Base-by-base conservation (phyloP, 768 basidiomycete genomes). In the Lentinula sp. region DNA sequence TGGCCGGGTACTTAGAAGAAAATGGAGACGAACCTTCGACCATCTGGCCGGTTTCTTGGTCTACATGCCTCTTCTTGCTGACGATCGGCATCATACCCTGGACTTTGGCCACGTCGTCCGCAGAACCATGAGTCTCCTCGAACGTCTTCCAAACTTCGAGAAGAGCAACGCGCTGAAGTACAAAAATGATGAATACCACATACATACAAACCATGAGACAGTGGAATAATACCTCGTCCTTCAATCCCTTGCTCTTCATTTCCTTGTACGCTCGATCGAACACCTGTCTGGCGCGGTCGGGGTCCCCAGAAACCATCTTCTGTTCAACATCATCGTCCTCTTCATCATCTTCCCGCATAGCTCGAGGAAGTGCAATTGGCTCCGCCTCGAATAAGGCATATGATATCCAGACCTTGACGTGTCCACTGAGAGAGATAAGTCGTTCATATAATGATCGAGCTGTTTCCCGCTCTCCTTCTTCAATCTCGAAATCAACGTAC, bases 391-490 rank as follows among this genome's bases (percentile, higher is more conserved):
- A 97, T 66, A 90, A 81, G 0, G 96, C 96, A 72, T 89, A 98
- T 57, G 94, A 87, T 59, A 97, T 92, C 94, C 95, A 98, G 18
- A 96, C 94, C 75, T 98, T 98, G 75, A 94, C 90, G 70, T 98
- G 95, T 3, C 92, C 92, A 64, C 93, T 96, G 53, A 90, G 78
- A 36, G 83, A 75, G 52, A 97, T 80, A 18, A 98, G 81, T 18
- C 95, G 85, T 75, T 98, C 95, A 71, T 97, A 98, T 43, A 98
- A 71, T 6, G 81, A 79, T n/a, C 96, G 80, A 1, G 91, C 89
- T 15, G 84, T 81, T 61, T 91, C 91, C 43, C 93, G 85, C 65
- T 98, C 95, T 66, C 94, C 94, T 72, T 97, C 94, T 62, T 92
- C 91, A 60, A 88, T 86, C 74, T 98, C 96, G 66, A 97, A 97